phyloP scores from a whole-genome alignment of 2,329 filamentous ascomycete genomes.

The Alternaria conjuncta region DNA sequence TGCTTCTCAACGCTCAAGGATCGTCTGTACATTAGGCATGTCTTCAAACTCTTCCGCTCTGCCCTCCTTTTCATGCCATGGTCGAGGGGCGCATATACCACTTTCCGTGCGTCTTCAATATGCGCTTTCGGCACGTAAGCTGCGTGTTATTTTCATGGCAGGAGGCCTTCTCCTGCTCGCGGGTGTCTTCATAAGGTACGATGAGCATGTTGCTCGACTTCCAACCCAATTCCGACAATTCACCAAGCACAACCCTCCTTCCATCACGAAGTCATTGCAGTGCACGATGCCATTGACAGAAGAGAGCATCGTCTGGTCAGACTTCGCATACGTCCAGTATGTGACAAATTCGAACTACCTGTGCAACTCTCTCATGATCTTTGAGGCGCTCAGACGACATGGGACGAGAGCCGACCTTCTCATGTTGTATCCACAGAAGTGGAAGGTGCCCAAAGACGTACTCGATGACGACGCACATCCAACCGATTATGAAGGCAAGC shows the following conservation, averaged over 20 bases:
- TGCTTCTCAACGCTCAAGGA: too few relatives aligned
- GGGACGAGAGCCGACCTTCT: slow-evolving; percentile 26
- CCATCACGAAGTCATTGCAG: too few relatives aligned
- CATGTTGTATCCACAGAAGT: slow-evolving; percentile 8
- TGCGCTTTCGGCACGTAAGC: neutral
- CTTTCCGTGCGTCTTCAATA: neutral
- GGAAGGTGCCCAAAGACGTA: neutral
- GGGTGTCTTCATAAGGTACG: neutral
- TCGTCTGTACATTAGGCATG: too few relatives aligned
- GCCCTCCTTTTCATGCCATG: too few relatives aligned
- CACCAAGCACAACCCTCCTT: neutral
- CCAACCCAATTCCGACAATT: neutral
- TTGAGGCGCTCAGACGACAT: slow-evolving; percentile 44
- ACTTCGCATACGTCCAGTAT: slow-evolving; percentile 17
- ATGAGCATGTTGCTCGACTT: neutral
- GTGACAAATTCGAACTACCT: slow-evolving; percentile 39
- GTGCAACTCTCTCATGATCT: slow-evolving; percentile 48
- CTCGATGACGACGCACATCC: neutral
- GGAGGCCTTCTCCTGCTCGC: neutral
- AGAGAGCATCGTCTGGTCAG: too few relatives aligned
- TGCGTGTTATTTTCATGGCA: neutral
- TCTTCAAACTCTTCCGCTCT: too few relatives aligned
- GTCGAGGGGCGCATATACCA: too few relatives aligned
- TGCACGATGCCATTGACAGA: too few relatives aligned
- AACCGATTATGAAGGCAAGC: neutral